Evolutionary conservation across 495 filamentous ascomycete species (phyloP).

Genomic region (Penicillium taxi): DNA sequence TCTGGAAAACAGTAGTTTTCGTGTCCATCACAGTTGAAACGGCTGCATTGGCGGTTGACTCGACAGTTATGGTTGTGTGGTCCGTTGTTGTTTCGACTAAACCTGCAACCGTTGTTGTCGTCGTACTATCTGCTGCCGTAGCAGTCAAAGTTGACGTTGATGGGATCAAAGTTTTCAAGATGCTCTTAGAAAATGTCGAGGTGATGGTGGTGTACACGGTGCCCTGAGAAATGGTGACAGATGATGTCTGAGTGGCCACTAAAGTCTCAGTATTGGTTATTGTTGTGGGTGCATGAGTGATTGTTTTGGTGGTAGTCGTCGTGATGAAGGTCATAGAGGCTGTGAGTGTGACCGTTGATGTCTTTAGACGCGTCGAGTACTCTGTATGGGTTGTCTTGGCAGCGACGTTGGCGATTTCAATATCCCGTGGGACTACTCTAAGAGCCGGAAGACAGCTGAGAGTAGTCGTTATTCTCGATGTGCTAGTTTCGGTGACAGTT

Average conservation of each 20-base stretch:
- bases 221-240: neutral
- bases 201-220: neutral
- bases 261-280: neutral
- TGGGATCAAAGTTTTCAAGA: no score
- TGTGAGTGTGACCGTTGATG: no score
- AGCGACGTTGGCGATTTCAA: no score
- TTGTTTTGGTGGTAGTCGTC: neutral
- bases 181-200: no score
- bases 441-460: neutral
- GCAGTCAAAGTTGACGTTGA: no score
- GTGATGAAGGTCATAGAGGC: no score
- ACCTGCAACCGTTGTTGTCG: neutral
- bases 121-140: no score
- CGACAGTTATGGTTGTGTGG: neutral
- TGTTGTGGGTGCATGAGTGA: neutral
- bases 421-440: neutral
- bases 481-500: neutral
- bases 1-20: neutral
- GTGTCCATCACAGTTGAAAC: slow-evolving; percentile 1
- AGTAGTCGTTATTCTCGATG: neutral
- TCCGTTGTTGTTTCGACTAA: neutral
- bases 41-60: neutral
- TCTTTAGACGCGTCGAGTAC: neutral
- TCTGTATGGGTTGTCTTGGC: neutral
- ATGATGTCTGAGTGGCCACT: neutral